A percentile compares a stretch with the other conserved stretches of the same genome.
Conservation (phyloP, 306 rosid species). For the Astragalus glycyphyllos region DNA sequence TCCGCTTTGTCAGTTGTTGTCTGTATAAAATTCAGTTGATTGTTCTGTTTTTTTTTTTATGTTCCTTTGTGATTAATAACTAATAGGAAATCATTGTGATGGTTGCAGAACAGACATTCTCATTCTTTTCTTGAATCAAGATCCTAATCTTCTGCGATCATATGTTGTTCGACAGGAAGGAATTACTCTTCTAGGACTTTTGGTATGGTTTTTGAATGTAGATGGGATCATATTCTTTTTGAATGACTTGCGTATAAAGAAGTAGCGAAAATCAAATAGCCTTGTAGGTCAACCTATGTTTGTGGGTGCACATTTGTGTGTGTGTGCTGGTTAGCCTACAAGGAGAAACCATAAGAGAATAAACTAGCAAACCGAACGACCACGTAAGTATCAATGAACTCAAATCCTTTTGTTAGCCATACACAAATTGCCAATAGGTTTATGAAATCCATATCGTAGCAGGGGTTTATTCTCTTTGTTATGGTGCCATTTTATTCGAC, state of each 20-base stretch:
- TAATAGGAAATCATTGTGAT: slow-evolving; percentile 57
- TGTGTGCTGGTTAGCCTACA: no score
- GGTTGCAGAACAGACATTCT: slow-evolving; percentile 99
- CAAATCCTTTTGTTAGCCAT: no score
- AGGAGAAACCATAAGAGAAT: no score
- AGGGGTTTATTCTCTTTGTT: no score
- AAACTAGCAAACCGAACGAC: no score
- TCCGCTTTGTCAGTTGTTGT: slow-evolving; percentile 39
- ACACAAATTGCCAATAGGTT: no score
- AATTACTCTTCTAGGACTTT: slow-evolving; percentile 74
- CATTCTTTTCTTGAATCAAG: slow-evolving; percentile 95
- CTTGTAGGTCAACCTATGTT: neutral
- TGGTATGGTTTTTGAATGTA: slow-evolving; percentile 61
- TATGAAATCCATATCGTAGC: no score
- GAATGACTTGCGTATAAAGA: slow-evolving; percentile 19
- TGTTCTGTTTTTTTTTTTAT: slow-evolving; percentile 11
- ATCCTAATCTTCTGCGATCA: slow-evolving; percentile 91
- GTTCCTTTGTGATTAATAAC: slow-evolving; percentile 41
- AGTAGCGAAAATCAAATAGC: slow-evolving; percentile 7
- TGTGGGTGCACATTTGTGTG: neutral
- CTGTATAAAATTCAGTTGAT: slow-evolving; percentile 36
- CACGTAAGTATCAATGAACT: no score
- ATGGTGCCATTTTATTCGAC: no score
- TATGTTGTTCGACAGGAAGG: slow-evolving; percentile 94
- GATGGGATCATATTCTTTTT: slow-evolving; percentile 28